phyloP scores from a whole-genome alignment of 2,329 filamentous ascomycete species.

The Chalaropsis thielavioides region DNA sequence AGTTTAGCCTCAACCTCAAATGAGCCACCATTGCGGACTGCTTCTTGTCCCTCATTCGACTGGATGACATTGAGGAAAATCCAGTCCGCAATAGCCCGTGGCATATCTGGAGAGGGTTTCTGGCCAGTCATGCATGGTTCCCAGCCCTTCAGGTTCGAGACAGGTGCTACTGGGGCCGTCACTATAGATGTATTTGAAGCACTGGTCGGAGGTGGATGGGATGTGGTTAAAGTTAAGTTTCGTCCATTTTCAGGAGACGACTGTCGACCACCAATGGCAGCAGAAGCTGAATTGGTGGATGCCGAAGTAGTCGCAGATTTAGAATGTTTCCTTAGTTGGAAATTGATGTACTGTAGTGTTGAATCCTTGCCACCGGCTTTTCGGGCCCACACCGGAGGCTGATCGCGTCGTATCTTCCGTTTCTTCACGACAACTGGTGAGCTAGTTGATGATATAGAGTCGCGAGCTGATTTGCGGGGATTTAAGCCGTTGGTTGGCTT shows the following conservation, averaged over 20 bases:
- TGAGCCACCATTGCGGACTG: conserved; percentile 49
- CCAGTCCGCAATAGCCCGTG: conserved; percentile 67
- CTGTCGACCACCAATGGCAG: conserved; percentile 24
- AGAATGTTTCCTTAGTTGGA: conserved; percentile 30
- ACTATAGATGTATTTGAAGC: background rate
- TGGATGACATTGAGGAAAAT: conserved; percentile 57
- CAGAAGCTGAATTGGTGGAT: conserved; percentile 24
- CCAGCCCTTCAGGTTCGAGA: conserved; percentile 38
- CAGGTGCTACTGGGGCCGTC: background rate
- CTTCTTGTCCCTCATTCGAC: conserved; percentile 50
- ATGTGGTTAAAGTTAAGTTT: conserved; percentile 18
- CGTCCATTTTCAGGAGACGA: conserved; percentile 34
- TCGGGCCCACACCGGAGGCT: conserved; percentile 37
- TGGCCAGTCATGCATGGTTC: conserved; percentile 54
- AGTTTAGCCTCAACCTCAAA: conserved; percentile 94
- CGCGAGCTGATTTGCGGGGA: conserved; percentile 13
- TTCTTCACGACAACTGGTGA: conserved; percentile 28
- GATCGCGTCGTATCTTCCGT: conserved; percentile 25
- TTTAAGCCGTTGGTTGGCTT: conserved; percentile 10
- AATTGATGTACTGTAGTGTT: conserved; percentile 31
- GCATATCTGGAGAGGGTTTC: conserved; percentile 58
- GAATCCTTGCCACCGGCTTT: conserved; percentile 26
- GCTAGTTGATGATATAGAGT: background rate
- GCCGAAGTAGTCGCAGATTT: conserved; percentile 27
- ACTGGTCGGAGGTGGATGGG: conserved; percentile 19